These are phyloP conservation scores for Rhizopogon salebrosus DNA, from an alignment of 768 basidiomycete species.

Conservation along the genomic window DNA sequence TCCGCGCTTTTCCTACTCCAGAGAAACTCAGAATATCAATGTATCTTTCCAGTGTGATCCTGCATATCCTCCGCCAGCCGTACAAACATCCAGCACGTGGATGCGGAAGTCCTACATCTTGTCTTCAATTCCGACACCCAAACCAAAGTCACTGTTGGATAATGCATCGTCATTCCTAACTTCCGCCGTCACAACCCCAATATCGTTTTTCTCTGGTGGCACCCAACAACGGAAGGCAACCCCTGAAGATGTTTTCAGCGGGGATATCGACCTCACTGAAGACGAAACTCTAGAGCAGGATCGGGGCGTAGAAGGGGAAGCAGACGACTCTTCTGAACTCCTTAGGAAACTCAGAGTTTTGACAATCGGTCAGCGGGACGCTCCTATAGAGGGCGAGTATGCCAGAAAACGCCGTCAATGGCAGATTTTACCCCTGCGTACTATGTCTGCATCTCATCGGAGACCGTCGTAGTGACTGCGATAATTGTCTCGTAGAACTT, in stretches of 20 bases:
- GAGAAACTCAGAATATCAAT: constrained; percentile 50
- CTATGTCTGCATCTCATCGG: constrained; percentile 18
- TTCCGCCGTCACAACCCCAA: constrained; percentile 52
- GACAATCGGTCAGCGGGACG: constrained; percentile 38
- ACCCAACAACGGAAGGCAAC: constrained; percentile 35
- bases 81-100: constrained; percentile 44
- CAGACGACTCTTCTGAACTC: constrained; percentile 64
- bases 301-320: constrained; percentile 70
- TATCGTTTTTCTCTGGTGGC: constrained; percentile 46
- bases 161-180: constrained; percentile 65
- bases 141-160: constrained; percentile 64
- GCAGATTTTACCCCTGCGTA: constrained; percentile 42
- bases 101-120: constrained; percentile 55
- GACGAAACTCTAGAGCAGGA: constrained; percentile 79
- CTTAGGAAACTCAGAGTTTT: constrained; percentile 53
- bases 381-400: constrained; percentile 24
- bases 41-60: constrained; percentile 63
- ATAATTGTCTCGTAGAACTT: no score
- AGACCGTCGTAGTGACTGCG: neutral
- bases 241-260: constrained; percentile 63
- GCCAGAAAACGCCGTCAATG: constrained; percentile 42
- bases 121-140: constrained; percentile 60
- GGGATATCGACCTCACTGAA: constrained; percentile 67
- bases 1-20: constrained; percentile 61
- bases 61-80: constrained; percentile 41